phyloP scores from a whole-genome alignment of 2,329 filamentous ascomycete species.

The Pyrenochaeta sp. region DNA sequence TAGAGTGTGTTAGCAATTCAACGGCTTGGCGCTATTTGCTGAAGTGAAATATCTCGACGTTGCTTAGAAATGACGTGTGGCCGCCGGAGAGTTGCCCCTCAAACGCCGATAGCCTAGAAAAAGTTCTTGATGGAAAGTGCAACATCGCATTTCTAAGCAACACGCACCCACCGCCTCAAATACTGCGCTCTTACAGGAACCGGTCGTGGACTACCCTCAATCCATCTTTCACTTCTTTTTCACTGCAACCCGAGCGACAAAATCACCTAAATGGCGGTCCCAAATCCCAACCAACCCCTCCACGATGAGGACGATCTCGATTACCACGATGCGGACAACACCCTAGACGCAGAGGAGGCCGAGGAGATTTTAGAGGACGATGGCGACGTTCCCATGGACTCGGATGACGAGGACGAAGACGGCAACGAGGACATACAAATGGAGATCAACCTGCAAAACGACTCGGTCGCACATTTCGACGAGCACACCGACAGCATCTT shows the following conservation, averaged over 20 bases:
- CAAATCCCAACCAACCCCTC: constrained; percentile 34
- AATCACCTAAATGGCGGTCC: constrained; percentile 28
- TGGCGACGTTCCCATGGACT: constrained; percentile 81
- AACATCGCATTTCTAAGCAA: constrained; percentile 45
- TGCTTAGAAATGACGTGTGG: constrained; percentile 40
- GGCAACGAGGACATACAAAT: constrained; percentile 63
- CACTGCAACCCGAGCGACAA: not conserved
- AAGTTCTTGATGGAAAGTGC: constrained; percentile 37
- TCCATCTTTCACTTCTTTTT: not conserved
- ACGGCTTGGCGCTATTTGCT: too few relatives aligned
- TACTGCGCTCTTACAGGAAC: constrained; percentile 12
- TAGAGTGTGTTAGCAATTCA: not conserved
- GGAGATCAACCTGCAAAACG: constrained; percentile 85
- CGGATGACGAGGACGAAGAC: constrained; percentile 65
- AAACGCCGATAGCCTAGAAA: constrained; percentile 37
- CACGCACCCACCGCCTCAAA: constrained; percentile 13
- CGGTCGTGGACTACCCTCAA: not conserved
- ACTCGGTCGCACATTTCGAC: constrained; percentile 93
- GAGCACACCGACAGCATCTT: constrained; percentile 90
- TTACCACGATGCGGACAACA: constrained; percentile 71
- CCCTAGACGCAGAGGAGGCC: constrained; percentile 79
- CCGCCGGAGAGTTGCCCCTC: constrained; percentile 31
- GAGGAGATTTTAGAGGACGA: constrained; percentile 75
- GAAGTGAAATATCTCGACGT: too few relatives aligned
- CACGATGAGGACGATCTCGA: constrained; percentile 40